Percentiles rank a stretch among this genome's conserved stretches.
Conservation (phyloP, 2,329 filamentous ascomycete genomes). For the Monilinia polystroma region DNA sequence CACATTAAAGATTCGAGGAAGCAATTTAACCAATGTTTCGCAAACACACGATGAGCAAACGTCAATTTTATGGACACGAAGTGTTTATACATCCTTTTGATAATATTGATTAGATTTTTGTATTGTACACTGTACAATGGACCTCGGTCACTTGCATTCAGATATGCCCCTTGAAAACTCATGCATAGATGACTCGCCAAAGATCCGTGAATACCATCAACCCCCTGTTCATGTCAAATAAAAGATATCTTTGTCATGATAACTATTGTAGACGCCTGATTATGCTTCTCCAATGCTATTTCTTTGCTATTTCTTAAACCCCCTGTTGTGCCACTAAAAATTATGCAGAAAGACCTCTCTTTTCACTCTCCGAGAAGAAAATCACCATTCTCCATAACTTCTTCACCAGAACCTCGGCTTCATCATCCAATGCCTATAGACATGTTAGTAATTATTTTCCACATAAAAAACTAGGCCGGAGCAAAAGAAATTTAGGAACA, state of each 20-base stretch:
- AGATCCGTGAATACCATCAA: no score
- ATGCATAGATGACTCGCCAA: neutral
- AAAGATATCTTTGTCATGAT: neutral
- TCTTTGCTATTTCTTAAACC: no score
- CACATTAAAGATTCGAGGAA: no score
- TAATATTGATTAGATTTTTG: neutral
- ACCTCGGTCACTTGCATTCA: neutral
- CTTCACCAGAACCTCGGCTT: constrained; percentile 89
- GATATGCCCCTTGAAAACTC: neutral
- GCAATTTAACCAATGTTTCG: no score
- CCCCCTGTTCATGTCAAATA: neutral
- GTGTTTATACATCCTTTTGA: neutral
- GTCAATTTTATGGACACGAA: neutral
- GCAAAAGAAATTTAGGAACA: constrained; percentile 42
- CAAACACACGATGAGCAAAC: neutral
- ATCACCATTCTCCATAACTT: constrained; percentile 99
- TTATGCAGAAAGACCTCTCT: constrained; percentile 74
- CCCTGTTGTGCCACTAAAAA: neutral
- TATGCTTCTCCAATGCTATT: neutral
- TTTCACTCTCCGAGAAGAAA: constrained; percentile 95
- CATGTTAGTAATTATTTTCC: constrained; percentile 4
- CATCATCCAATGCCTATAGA: constrained; percentile 79
- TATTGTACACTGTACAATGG: neutral
- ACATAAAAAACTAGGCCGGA: neutral
- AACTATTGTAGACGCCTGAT: neutral